Evolutionary conservation across 345 rosid species (phyloP).

Genomic region (Syzygium aqueum): DNA sequence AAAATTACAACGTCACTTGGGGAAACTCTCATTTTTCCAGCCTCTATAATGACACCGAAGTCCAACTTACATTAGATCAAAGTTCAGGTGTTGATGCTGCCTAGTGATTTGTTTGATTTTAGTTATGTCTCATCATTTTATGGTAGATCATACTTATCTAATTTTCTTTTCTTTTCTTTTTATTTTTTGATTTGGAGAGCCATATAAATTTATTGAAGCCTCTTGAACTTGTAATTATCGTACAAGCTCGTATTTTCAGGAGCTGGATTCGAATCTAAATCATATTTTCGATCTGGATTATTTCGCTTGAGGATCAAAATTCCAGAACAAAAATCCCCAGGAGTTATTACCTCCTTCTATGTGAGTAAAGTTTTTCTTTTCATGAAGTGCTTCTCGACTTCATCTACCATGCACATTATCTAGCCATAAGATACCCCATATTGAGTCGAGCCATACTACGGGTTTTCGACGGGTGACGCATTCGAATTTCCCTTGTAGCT

Average conservation of each 20-base stretch:
- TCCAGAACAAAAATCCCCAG: background rate
- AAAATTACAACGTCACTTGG: background rate
- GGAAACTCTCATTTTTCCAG: background rate
- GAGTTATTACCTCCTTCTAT: constrained; percentile 7
- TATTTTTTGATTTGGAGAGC: background rate
- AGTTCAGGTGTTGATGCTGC: background rate
- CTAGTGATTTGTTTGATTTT: background rate
- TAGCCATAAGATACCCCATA: background rate
- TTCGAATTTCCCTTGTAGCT: background rate
- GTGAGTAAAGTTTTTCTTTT: constrained; percentile 4
- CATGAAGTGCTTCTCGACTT: background rate
- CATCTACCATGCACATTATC: background rate
- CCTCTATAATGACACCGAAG: background rate
- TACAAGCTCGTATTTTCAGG: background rate
- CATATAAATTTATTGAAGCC: background rate
- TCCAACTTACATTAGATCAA: background rate
- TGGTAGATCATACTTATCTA: background rate
- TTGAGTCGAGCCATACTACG: background rate
- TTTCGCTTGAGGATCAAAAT: constrained; percentile 5
- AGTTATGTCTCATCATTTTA: background rate
- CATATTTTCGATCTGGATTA: background rate
- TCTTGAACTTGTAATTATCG: background rate
- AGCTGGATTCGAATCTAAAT: constrained; percentile 5
- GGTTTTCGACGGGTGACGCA: background rate
- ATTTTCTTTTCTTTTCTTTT: background rate